phyloP scores from a whole-genome alignment of 1,284 basidiomycete species.

The Ceratobasidium sp. region DNA sequence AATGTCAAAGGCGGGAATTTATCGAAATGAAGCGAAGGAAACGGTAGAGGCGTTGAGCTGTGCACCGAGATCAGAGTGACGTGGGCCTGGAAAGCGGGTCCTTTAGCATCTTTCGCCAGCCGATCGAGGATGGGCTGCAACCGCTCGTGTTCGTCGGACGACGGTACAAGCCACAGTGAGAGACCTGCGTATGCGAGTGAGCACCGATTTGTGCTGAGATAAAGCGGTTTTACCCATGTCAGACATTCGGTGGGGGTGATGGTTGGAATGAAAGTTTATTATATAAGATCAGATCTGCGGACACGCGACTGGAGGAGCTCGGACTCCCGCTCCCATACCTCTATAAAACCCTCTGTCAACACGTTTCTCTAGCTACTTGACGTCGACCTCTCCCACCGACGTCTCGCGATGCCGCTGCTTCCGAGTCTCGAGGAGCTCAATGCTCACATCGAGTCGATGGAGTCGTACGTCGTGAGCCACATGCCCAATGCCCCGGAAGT shows the following conservation, averaged over 20 bases:
- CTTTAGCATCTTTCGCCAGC: slow-evolving; percentile 29
- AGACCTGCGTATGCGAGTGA: slow-evolving; percentile 9
- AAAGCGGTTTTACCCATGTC: slow-evolving; percentile 23
- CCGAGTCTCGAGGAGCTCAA: slow-evolving; percentile 72
- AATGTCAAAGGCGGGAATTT: slow-evolving; percentile 17
- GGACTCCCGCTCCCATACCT: not conserved
- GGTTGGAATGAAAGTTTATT: not conserved
- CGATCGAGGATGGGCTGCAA: slow-evolving; percentile 28
- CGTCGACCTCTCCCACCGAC: not conserved
- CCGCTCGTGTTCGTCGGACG: slow-evolving; percentile 1
- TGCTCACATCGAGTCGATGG: slow-evolving; percentile 72
- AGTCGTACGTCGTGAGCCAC: slow-evolving; percentile 69
- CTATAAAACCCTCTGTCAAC: slow-evolving; percentile 26
- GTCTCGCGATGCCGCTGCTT: slow-evolving; percentile 9
- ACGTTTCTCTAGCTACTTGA: not conserved
- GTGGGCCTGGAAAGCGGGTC: slow-evolving; percentile 32
- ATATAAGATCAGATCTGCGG: slow-evolving; percentile 29
- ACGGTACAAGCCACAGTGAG: slow-evolving; percentile 32
- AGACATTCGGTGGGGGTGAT: slow-evolving; percentile 19
- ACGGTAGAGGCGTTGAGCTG: slow-evolving; percentile 29
- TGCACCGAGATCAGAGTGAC: slow-evolving; percentile 36
- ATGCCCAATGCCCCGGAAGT: slow-evolving; percentile 68
- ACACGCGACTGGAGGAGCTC: slow-evolving; percentile 19
- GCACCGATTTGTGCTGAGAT: not conserved
- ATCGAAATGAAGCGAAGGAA: slow-evolving; percentile 35